A percentile compares a stretch with the other conserved stretches of the same genome.
Conservation (phyloP, 2,329 filamentous ascomycete genomes). For the Fulvia fulva region DNA sequence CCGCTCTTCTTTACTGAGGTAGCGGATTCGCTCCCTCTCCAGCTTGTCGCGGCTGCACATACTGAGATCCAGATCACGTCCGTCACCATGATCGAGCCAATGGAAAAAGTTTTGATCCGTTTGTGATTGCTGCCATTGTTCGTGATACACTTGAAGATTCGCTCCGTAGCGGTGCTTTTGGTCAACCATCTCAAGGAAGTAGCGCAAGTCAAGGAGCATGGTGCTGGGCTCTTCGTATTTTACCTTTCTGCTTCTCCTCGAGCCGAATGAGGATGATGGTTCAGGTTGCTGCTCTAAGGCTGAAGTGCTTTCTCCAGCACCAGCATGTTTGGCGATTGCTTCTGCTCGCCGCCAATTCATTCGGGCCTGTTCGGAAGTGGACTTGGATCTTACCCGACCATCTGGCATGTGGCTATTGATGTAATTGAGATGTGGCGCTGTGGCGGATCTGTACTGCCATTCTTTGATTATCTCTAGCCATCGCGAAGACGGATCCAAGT, state of each 20-base stretch:
- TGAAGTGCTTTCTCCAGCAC: slow-evolving; percentile 56
- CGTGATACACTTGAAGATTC: slow-evolving; percentile 76
- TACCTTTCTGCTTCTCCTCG: slow-evolving; percentile 55
- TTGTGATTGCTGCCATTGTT: slow-evolving; percentile 70
- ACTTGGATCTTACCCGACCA: slow-evolving; percentile 14
- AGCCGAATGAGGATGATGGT: slow-evolving; percentile 42
- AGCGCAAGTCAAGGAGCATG: slow-evolving; percentile 77
- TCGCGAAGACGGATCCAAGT: slow-evolving; percentile 62
- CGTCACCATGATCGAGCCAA: slow-evolving; percentile 81
- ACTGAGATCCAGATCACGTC: slow-evolving; percentile 63
- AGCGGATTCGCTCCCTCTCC: slow-evolving; percentile 75
- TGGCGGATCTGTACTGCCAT: slow-evolving; percentile 25
- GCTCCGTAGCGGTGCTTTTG: slow-evolving; percentile 81
- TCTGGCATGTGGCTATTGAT: not conserved
- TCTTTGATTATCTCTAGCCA: slow-evolving; percentile 60
- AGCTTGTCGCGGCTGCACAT: slow-evolving; percentile 69
- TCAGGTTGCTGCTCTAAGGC: slow-evolving; percentile 26
- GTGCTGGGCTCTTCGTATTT: slow-evolving; percentile 51
- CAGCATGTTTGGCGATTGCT: slow-evolving; percentile 66
- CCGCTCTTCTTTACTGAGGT: slow-evolving; percentile 78
- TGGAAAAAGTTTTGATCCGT: slow-evolving; percentile 87
- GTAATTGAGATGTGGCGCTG: slow-evolving; percentile 17
- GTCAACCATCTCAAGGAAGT: slow-evolving; percentile 71
- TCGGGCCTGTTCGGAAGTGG: slow-evolving; percentile 40
- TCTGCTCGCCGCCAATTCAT: slow-evolving; percentile 72